These are phyloP conservation scores for Polygonum aviculare DNA, from an alignment of 148 eudicot genomes.

Conservation along the genomic window DNA sequence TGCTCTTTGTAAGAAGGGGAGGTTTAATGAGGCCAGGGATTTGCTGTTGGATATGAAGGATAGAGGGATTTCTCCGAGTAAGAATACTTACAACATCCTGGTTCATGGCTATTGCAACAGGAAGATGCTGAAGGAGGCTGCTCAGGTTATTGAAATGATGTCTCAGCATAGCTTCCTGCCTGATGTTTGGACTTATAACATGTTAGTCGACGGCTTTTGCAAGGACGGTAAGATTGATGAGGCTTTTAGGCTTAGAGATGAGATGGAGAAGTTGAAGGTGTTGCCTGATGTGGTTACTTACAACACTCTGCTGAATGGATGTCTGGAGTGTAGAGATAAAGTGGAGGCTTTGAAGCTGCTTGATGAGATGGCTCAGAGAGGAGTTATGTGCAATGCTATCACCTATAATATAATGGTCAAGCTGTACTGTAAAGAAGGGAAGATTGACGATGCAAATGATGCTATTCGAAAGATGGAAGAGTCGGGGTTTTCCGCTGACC, in stretches of 20 bases:
- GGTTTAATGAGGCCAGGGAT: conserved; percentile 52
- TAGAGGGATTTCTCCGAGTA: conserved; percentile 43
- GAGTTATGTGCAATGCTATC: conserved; percentile 38
- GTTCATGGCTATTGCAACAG: conserved; percentile 72
- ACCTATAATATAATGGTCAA: conserved; percentile 67
- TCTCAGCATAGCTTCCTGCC: conserved; percentile 42
- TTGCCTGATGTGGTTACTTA: conserved; percentile 59
- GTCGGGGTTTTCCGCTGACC: conserved; percentile 47
- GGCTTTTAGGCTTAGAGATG: conserved; percentile 41
- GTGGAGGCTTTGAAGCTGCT: conserved; percentile 41
- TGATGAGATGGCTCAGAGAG: conserved; percentile 59
- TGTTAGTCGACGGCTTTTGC: conserved; percentile 55
- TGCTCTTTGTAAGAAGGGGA: conserved; percentile 54
- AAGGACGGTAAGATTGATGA: conserved; percentile 54
- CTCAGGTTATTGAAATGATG: conserved; percentile 60
- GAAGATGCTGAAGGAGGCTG: conserved; percentile 72
- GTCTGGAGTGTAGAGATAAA: conserved; percentile 24
- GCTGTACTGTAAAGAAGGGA: conserved; percentile 56
- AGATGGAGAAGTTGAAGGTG: conserved; percentile 55
- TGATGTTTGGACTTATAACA: conserved; percentile 77
- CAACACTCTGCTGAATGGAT: conserved; percentile 64
- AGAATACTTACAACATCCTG: conserved; percentile 61
- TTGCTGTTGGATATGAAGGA: conserved; percentile 65
- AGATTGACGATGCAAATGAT: conserved; percentile 47
- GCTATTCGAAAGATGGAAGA: conserved; percentile 45